Percentiles rank a stretch among this genome's conserved stretches.
Evolutionary conservation across 1,284 basidiomycete species (phyloP).

Genomic region (Sanghuangporus sanghuang): DNA sequence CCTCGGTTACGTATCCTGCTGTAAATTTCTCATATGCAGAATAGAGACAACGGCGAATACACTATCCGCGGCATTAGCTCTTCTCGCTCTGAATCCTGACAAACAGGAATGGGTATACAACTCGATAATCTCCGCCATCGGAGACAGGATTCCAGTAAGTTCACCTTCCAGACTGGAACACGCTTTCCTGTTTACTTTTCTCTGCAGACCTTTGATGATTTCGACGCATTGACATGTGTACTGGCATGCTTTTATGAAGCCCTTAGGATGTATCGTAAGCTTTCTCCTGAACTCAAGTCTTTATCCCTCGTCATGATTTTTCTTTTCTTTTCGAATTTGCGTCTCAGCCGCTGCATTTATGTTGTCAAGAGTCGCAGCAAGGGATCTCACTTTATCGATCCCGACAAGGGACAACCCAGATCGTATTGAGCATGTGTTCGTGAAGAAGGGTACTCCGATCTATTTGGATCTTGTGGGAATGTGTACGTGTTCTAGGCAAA

Average conservation of each 20-base stretch:
- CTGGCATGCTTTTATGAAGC: slow-evolving; percentile 19
- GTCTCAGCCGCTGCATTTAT: slow-evolving; percentile 13
- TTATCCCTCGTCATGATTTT: not conserved
- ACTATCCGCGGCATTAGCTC: slow-evolving; percentile 16
- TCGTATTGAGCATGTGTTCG: slow-evolving; percentile 1
- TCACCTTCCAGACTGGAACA: not conserved
- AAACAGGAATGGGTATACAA: slow-evolving; percentile 20
- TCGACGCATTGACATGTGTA: slow-evolving; percentile 12
- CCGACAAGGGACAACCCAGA: slow-evolving; percentile 3
- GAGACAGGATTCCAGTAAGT: slow-evolving; percentile 13
- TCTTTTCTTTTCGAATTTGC: not conserved
- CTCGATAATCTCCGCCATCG: slow-evolving; percentile 12
- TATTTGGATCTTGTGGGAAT: slow-evolving; percentile 9
- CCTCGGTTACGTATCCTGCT: not conserved
- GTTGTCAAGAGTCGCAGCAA: slow-evolving; percentile 2
- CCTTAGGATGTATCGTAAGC: slow-evolving; percentile 16
- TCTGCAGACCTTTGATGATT: slow-evolving; percentile 14
- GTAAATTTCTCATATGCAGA: not conserved
- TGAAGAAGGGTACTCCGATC: slow-evolving; percentile 4
- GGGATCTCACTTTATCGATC: slow-evolving; percentile 4
- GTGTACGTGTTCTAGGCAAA: not conserved
- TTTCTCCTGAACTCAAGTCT: not conserved
- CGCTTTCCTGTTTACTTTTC: not conserved
- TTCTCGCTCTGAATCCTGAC: slow-evolving; percentile 19
- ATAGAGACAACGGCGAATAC: slow-evolving; percentile 21